Percentiles rank a stretch among this genome's conserved stretches.
phyloP scores from a whole-genome alignment of 164 flowering plant species.

The Vitis cinerea region DNA sequence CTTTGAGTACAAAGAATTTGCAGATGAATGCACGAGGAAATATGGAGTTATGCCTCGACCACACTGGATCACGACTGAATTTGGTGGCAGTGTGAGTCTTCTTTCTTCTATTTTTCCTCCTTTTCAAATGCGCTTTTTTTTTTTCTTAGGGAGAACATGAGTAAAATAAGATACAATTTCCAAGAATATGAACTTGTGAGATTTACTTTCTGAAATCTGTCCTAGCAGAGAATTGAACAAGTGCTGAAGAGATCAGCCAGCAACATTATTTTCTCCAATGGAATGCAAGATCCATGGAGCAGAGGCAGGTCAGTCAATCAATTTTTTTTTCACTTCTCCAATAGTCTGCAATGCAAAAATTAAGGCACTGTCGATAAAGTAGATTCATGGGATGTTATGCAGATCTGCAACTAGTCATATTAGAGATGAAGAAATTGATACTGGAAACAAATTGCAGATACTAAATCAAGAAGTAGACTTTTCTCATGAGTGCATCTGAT shows the following conservation, averaged over 20 bases:
- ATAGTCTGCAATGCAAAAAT: background rate
- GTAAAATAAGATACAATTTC: background rate
- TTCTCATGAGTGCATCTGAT: no score
- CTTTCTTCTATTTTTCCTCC: background rate
- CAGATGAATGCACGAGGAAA: conserved; percentile 27
- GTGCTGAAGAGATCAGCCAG: conserved; percentile 55
- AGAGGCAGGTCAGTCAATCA: conserved; percentile 46
- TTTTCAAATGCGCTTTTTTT: background rate
- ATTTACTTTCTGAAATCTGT: background rate
- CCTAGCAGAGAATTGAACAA: conserved; percentile 35
- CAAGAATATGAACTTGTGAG: background rate
- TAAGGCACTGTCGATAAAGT: no score
- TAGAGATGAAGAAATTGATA: background rate
- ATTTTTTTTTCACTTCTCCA: background rate
- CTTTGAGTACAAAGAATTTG: conserved; percentile 30
- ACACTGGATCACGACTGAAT: conserved; percentile 66
- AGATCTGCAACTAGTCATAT: background rate
- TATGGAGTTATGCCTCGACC: conserved; percentile 46
- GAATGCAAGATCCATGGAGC: conserved; percentile 75
- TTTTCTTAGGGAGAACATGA: background rate
- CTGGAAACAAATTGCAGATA: background rate
- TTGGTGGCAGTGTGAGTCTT: conserved; percentile 46
- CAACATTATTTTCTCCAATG: conserved; percentile 64
- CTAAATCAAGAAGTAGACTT: no score
- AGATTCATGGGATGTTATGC: no score